These are phyloP conservation scores for Chrysophaeum taylorii DNA, from an alignment of 352 stramenopile genomes.

Conservation along the genomic window DNA sequence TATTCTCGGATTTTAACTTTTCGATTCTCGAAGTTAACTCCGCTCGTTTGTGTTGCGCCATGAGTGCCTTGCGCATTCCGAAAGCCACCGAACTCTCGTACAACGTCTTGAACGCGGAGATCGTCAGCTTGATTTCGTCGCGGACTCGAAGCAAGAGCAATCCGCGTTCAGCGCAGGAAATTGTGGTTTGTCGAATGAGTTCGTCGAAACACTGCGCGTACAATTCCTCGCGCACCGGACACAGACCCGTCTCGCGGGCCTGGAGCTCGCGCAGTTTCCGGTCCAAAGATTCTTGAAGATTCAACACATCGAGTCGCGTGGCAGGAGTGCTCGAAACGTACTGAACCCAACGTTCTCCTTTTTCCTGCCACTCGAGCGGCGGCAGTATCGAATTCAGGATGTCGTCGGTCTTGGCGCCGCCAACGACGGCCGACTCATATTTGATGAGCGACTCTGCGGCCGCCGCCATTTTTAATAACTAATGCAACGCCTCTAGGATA, in stretches of 20 bases:
- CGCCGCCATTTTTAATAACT: no score
- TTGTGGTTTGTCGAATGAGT: conserved; percentile 77
- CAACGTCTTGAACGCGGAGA: conserved; percentile 76
- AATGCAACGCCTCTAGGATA: no score
- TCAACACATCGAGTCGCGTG: conserved; percentile 77
- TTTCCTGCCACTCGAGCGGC: conserved; percentile 37
- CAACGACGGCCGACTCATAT: no score
- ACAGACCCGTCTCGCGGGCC: conserved; percentile 79
- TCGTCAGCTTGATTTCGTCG: conserved; percentile 78
- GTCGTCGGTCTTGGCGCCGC: conserved; percentile 75
- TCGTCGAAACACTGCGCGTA: conserved; percentile 84
- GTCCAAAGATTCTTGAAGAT: conserved; percentile 74
- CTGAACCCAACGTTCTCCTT: conserved; percentile 78
- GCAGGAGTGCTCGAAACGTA: conserved; percentile 78
- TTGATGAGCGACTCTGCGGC: no score
- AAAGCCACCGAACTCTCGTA: conserved; percentile 82
- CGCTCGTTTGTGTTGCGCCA: conserved; percentile 76
- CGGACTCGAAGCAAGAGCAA: conserved; percentile 71
- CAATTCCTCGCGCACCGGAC: conserved; percentile 74
- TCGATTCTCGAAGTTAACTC: conserved; percentile 66
- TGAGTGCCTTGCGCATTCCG: conserved; percentile 80
- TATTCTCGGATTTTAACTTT: conserved; percentile 57
- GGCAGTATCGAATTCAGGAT: conserved; percentile 79
- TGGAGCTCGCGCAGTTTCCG: conserved; percentile 72
- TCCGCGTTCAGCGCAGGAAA: conserved; percentile 77